phyloP scores from a whole-genome alignment of 352 stramenopile species.

The Elongisporangium anandrum region DNA sequence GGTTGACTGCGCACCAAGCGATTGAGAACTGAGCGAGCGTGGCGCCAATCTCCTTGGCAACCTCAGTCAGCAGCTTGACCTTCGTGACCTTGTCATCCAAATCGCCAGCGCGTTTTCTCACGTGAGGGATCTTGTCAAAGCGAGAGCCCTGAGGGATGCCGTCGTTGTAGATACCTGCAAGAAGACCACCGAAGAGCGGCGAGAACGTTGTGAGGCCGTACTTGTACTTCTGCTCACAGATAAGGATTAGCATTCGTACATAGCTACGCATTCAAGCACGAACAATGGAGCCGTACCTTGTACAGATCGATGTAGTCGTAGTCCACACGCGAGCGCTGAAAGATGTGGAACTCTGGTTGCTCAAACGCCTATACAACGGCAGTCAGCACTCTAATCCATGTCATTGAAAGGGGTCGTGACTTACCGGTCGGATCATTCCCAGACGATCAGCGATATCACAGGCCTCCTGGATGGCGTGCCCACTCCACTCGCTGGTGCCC shows the following conservation, averaged over 20 bases:
- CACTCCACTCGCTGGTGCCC: conserved; percentile 56
- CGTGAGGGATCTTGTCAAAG: conserved; percentile 44
- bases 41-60: conserved; percentile 62
- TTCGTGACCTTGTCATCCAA: conserved; percentile 47
- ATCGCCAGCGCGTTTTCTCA: conserved; percentile 36
- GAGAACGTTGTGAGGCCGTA: conserved; percentile 74
- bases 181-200: conserved; percentile 54
- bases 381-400: no score
- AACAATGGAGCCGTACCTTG: conserved; percentile 2
- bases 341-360: conserved; percentile 61
- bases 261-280: no score
- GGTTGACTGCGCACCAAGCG: conserved; percentile 48
- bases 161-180: conserved; percentile 82
- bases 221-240: conserved; percentile 41
- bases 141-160: conserved; percentile 66
- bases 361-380: conserved; percentile 28
- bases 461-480: conserved; percentile 35
- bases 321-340: conserved; percentile 51
- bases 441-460: conserved; percentile 15
- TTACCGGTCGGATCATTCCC: conserved; percentile 4
- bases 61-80: conserved; percentile 32
- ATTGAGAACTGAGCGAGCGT: conserved; percentile 51
- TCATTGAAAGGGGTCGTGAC: no score
- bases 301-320: conserved; percentile 51
- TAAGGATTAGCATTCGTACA: no score